These are phyloP conservation scores for Marasmius oreades DNA, from an alignment of 1,284 basidiomycete genomes.

Conservation along the genomic window DNA sequence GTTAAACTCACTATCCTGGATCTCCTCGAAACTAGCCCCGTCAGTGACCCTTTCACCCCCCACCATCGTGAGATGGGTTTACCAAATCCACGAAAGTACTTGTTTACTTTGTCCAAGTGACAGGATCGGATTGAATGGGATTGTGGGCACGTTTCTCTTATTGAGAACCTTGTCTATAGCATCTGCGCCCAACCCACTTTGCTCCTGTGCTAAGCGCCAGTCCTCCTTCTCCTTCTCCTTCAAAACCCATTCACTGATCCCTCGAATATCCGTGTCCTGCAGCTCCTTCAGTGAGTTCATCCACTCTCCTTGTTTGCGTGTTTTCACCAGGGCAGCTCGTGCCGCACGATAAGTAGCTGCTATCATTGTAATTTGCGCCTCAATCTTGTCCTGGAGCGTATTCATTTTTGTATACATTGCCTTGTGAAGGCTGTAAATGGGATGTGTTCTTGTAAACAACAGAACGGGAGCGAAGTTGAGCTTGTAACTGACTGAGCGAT, in stretches of 20 bases:
- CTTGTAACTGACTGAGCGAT: neutral
- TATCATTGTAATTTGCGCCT: neutral
- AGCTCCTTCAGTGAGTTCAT: neutral
- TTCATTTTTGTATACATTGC: neutral
- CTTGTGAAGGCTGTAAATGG: neutral
- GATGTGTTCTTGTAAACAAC: neutral
- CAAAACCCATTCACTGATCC: neutral
- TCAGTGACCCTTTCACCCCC: neutral
- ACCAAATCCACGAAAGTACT: neutral
- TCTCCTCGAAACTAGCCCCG: neutral
- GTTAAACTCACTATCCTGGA: neutral
- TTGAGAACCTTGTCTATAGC: neutral
- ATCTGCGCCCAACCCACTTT: neutral
- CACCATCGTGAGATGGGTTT: neutral
- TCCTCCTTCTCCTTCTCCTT: neutral
- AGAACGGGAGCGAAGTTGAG: neutral
- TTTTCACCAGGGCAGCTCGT: neutral
- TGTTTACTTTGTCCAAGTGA: neutral
- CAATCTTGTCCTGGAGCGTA: neutral
- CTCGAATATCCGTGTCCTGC: neutral
- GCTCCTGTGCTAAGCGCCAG: neutral
- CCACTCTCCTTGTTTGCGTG: neutral
- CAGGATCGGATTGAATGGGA: neutral
- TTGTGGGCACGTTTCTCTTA: neutral
- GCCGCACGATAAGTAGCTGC: neutral